Conservation (phyloP, 106 monocot species). For the Allium cepa region DNA sequence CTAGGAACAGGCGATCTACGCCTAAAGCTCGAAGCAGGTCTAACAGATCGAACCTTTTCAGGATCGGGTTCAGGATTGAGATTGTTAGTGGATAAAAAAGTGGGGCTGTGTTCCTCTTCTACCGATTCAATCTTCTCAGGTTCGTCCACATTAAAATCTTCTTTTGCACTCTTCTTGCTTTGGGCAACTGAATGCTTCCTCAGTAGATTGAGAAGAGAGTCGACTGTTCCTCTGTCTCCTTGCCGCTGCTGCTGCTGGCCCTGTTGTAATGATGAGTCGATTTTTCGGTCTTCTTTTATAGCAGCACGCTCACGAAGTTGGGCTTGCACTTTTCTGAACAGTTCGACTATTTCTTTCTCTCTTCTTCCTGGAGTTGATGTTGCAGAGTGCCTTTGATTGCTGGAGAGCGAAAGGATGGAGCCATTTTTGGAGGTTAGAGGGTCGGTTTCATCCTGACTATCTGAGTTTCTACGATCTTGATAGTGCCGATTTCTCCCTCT, state of each 20-base stretch:
- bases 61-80: constrained; percentile 9
- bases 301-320: constrained; percentile 62
- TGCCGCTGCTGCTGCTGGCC: constrained; percentile 7
- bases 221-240: constrained; percentile 68
- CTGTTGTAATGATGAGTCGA: constrained; percentile 44
- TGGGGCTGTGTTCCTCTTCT: constrained; percentile 40
- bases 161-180: constrained; percentile 24
- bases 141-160: constrained; percentile 24
- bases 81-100: constrained; percentile 22
- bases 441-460: constrained; percentile 36
- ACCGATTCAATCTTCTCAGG: constrained; percentile 26
- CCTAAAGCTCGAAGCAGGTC: constrained; percentile 64
- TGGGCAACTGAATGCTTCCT: constrained; percentile 69
- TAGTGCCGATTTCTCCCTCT: constrained; percentile 37
- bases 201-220: constrained; percentile 74
- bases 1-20: constrained; percentile 71
- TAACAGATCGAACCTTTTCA: constrained; percentile 11
- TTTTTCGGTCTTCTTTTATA: constrained; percentile 63
- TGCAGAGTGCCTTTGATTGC: constrained; percentile 48
- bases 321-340: constrained; percentile 79
- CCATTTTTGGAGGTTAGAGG: constrained; percentile 61
- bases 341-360: constrained; percentile 82
- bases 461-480: constrained; percentile 40
- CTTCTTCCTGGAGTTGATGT: constrained; percentile 64
- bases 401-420: constrained; percentile 40